A percentile compares a stretch with the other conserved stretches of the same genome.
These are phyloP conservation scores for Nidula niveotomentosa DNA, from an alignment of 1,284 basidiomycete species.

Conservation along the genomic window DNA sequence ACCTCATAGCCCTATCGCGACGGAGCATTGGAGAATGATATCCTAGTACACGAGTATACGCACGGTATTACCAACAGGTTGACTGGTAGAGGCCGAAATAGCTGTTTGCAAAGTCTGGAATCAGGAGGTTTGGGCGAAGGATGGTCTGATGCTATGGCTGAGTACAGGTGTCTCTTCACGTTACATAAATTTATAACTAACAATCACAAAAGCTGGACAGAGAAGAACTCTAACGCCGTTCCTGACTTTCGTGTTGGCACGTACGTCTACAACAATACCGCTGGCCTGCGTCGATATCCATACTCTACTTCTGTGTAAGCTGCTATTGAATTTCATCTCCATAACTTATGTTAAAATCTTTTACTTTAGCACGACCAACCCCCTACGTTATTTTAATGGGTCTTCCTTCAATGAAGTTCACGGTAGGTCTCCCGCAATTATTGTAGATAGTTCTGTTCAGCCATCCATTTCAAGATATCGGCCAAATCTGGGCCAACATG, in stretches of 20 bases:
- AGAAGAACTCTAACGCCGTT: slow-evolving; percentile 31
- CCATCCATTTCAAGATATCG: slow-evolving; percentile 29
- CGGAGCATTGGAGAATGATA: slow-evolving; percentile 41
- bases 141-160: slow-evolving; percentile 46
- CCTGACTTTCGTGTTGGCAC: slow-evolving; percentile 37
- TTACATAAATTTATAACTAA: background rate
- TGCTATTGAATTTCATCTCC: background rate
- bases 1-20: slow-evolving; percentile 26
- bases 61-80: slow-evolving; percentile 45
- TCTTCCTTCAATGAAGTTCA: slow-evolving; percentile 34
- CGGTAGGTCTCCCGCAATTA: slow-evolving; percentile 15
- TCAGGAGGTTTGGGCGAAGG: slow-evolving; percentile 47
- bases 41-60: slow-evolving; percentile 41
- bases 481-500: slow-evolving; percentile 53
- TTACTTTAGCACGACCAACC: slow-evolving; percentile 30
- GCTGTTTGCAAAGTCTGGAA: slow-evolving; percentile 43
- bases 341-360: too few species aligned
- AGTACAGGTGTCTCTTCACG: slow-evolving; percentile 22
- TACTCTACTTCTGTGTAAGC: slow-evolving; percentile 36
- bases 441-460: background rate
- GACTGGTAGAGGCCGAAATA: slow-evolving; percentile 45
- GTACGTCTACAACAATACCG: slow-evolving; percentile 28
- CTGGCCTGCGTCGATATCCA: slow-evolving; percentile 33
- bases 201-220: slow-evolving; percentile 26
- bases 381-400: slow-evolving; percentile 35